Percentiles rank a stretch among this genome's conserved stretches.
phyloP scores from a whole-genome alignment of 371 early-diverging fungal genomes.

The Actinomucor elegans region DNA sequence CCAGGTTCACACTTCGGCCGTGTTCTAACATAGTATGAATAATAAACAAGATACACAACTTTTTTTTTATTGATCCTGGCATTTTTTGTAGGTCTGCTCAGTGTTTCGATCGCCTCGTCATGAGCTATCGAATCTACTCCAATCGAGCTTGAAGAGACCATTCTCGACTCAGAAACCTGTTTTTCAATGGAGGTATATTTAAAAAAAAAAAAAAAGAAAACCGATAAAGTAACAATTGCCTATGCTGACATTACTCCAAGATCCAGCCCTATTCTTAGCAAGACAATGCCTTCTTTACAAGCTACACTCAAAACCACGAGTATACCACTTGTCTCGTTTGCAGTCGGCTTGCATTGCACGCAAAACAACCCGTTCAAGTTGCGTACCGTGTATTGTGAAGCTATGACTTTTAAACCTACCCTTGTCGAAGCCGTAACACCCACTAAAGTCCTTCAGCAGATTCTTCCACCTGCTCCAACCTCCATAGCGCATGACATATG shows the following conservation, averaged over 20 bases:
- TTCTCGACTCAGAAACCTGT: background rate
- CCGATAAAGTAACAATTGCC: background rate
- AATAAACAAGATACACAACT: background rate
- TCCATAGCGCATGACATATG: conserved; percentile 40
- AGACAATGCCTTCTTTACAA: background rate
- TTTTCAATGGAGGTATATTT: background rate
- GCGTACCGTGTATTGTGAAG: conserved; percentile 20
- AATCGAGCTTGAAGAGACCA: background rate
- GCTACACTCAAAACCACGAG: conserved; percentile 1
- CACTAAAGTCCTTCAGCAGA: background rate
- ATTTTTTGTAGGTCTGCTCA: too few relatives aligned
- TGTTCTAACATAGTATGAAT: conserved; percentile 7
- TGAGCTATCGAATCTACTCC: background rate
- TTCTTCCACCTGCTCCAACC: background rate
- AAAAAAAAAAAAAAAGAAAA: too few relatives aligned
- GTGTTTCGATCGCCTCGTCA: background rate
- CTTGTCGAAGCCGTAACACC: conserved; percentile 5
- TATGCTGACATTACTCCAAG: background rate
- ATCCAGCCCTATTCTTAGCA: background rate
- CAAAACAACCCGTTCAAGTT: conserved; percentile 2
- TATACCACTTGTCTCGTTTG: conserved; percentile 10
- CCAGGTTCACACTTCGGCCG: conserved; percentile 16
- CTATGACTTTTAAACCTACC: background rate
- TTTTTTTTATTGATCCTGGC: too few relatives aligned
- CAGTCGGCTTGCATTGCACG: conserved; percentile 4